Evolutionary conservation across 2,329 filamentous ascomycete genomes (phyloP), one percentile per base, ranked within the genome.

Genomic region (Diaporthe capsici): DNA sequence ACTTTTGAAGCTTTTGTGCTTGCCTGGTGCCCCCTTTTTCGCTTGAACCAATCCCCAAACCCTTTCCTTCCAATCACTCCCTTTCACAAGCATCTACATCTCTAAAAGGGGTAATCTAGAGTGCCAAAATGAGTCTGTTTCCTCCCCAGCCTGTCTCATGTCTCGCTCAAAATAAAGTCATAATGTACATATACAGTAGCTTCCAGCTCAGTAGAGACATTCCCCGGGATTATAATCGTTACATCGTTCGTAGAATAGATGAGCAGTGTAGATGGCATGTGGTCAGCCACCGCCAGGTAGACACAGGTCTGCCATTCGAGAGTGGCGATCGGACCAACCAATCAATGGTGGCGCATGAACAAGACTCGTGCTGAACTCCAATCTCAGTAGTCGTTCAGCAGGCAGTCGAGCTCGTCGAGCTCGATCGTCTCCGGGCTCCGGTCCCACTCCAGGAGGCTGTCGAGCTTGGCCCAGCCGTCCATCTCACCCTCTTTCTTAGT

Each of bases 341-440:
- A 67, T 61, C 72, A 74, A 63, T 73, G 37, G 57, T 58, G 67
- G 42, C 49, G n/a, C 55, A 51, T 72, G 28, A 17, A 31, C 42
- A 12, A 34, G 22, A 31, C 42, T 31, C 37, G 22, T 58, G 55
- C 44, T 17, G n/a, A 37, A 25, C n/a, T 34, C n/a, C 20, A 8
- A 20, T 4, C 47, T 65, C 58, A 75, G 83, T 92, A 95, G 79
- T 91, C 92, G 82, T 94, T 93, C 81, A 98, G 91, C 83, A 98
- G 90, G 80, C 94, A 92, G 82, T 98, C 96, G 34, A 98, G 92
- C 87, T 99, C 97, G 63, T 98, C 95, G 67, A 98, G 91, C 83
- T 97, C 95, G 79, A 98, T 93, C 78, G 92, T 94, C 86, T 98
- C 97, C 1, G 96, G 95, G 82, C 92, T 95, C 82, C 89, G 89